A percentile compares a stretch with the other conserved stretches of the same genome.
These are phyloP conservation scores for Chlamydomonas eustigma DNA, from an alignment of 139 green algal species.

Conservation along the genomic window DNA sequence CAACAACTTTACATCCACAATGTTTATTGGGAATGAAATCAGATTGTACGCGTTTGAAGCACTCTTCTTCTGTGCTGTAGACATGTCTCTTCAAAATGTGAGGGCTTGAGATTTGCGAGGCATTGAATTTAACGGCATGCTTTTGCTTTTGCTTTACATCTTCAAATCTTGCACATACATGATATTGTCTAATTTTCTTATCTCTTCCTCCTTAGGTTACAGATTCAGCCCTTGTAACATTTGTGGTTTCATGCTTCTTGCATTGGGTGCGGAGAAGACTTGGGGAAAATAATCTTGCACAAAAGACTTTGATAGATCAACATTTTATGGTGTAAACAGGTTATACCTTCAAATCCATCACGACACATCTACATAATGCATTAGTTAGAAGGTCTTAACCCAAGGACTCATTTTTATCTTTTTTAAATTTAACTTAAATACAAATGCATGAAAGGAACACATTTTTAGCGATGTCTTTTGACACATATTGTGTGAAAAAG, in stretches of 20 bases:
- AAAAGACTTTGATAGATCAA: slow-evolving; percentile 8
- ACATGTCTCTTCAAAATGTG: slow-evolving; percentile 21
- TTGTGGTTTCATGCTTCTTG: slow-evolving; percentile 20
- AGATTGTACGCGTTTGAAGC: slow-evolving; percentile 46
- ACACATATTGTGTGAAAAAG: no score
- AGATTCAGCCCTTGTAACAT: slow-evolving; percentile 31
- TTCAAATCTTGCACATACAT: neutral
- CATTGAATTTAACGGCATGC: neutral
- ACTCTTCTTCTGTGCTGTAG: slow-evolving; percentile 43
- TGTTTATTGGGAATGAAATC: slow-evolving; percentile 45
- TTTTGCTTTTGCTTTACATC: neutral
- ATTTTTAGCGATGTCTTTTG: no score
- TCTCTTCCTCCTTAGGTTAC: slow-evolving; percentile 16
- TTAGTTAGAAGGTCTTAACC: no score
- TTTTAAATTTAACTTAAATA: no score
- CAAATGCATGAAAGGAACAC: no score
- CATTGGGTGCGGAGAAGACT: neutral
- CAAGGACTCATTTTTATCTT: no score
- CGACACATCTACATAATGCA: no score
- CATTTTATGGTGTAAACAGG: slow-evolving; percentile 12
- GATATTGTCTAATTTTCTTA: neutral
- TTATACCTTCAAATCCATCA: no score
- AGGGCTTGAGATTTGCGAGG: neutral
- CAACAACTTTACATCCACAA: slow-evolving; percentile 27
- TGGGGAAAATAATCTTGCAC: slow-evolving; percentile 5